Conservation (phyloP, 2,329 filamentous ascomycete species). For the Diplodia seriata region DNA sequence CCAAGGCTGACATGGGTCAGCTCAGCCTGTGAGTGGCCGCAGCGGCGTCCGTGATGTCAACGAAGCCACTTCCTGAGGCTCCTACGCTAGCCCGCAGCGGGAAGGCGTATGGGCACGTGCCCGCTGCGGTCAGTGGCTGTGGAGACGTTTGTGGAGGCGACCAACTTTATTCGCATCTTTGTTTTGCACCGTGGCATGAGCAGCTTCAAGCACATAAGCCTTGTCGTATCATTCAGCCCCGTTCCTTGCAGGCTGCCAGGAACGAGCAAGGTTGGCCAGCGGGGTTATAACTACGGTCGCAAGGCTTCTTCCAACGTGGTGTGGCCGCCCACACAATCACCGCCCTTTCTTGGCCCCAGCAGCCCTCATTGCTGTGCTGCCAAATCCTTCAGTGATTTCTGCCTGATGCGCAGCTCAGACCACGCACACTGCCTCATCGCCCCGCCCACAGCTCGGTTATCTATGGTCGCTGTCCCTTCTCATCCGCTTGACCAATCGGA, state of each 20-base stretch:
- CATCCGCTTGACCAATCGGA: slow-evolving; percentile 14
- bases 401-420: background rate
- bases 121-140: slow-evolving; percentile 9
- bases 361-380: background rate
- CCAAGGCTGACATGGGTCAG: slow-evolving; percentile 13
- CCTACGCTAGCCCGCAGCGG: background rate
- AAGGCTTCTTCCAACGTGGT: background rate
- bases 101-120: background rate
- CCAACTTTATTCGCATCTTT: slow-evolving; percentile 19
- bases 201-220: background rate
- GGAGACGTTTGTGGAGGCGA: background rate
- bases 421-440: background rate
- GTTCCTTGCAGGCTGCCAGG: slow-evolving; percentile 11
- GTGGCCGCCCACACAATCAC: background rate
- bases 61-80: slow-evolving; percentile 17
- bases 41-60: slow-evolving; percentile 18
- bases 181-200: background rate
- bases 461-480: background rate
- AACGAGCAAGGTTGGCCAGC: background rate
- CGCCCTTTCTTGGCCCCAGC: background rate
- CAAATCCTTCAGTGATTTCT: background rate
- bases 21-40: slow-evolving; percentile 1
- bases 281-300: no score
- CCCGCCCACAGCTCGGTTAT: no score
- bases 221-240: background rate